Conservation (phyloP, 75 land plant species). For the Cryptomeria japonica region DNA sequence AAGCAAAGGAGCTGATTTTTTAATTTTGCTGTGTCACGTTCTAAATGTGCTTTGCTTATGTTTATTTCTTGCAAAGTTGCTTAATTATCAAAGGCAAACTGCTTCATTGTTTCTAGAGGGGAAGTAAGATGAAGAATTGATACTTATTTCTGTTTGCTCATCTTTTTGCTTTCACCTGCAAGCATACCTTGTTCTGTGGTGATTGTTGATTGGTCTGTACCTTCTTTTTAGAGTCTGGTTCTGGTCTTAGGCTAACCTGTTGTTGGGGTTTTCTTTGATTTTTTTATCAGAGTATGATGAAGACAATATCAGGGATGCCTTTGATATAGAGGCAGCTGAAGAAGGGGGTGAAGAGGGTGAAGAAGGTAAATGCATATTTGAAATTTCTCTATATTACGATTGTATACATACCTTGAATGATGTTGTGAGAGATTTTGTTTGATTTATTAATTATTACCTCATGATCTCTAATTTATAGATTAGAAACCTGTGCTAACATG, state of each 20-base stretch:
- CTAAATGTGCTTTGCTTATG: neutral
- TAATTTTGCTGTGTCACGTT: neutral
- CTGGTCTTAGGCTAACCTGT: neutral
- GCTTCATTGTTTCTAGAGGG: neutral
- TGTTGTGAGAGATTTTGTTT: neutral
- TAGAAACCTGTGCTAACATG: neutral
- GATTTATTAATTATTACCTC: neutral
- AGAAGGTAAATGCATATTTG: neutral
- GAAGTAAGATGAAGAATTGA: neutral
- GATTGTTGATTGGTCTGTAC: neutral
- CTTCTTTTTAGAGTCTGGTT: neutral
- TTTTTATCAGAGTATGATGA: slow-evolving; percentile 2
- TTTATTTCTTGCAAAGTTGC: neutral
- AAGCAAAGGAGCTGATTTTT: neutral
- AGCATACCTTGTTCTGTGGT: neutral
- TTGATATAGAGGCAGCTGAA: neutral
- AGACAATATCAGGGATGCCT: neutral
- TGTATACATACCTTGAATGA: neutral
- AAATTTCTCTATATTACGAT: neutral
- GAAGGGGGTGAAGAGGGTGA: slow-evolving; percentile 3
- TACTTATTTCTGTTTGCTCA: slow-evolving; percentile 4
- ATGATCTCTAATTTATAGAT: neutral
- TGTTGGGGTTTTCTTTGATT: neutral
- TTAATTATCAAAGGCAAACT: neutral
- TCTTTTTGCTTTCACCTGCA: neutral